These are phyloP conservation scores for Alternaria angustiovoidea DNA, from an alignment of 2,329 filamentous ascomycete genomes.

Conservation along the genomic window DNA sequence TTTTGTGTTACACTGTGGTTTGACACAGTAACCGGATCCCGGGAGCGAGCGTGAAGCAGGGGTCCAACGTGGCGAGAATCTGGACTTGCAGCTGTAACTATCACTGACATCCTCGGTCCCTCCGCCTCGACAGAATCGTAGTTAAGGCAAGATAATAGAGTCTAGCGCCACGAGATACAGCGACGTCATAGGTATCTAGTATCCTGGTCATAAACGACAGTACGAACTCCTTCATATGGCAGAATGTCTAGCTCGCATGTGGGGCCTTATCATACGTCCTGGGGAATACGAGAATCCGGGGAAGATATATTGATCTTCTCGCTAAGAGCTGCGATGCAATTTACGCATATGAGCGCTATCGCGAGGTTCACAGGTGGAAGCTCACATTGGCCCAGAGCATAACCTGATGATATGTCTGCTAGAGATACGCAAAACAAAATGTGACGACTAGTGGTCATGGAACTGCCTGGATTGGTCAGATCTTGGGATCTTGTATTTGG, in stretches of 20 bases:
- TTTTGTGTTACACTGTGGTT: neutral
- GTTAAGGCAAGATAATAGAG: neutral
- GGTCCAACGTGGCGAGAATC: neutral
- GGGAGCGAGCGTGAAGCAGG: neutral
- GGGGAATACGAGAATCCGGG: slow-evolving; percentile 17
- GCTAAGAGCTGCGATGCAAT: slow-evolving; percentile 21
- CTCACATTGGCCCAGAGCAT: slow-evolving; percentile 1
- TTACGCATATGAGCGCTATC: slow-evolving; percentile 22
- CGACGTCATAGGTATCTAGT: slow-evolving; percentile 5
- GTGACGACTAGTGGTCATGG: neutral
- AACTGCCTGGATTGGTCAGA: slow-evolving; percentile 7
- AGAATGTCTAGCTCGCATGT: slow-evolving; percentile 15
- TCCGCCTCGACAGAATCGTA: neutral
- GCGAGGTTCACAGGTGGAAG: neutral
- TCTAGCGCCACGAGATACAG: neutral
- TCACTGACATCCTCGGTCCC: neutral
- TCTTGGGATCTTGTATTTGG: neutral
- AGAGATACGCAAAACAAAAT: slow-evolving; percentile 6
- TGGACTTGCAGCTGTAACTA: neutral
- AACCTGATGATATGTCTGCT: slow-evolving; percentile 6
- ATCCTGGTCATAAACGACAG: neutral
- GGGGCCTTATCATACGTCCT: neutral
- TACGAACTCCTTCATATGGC: slow-evolving; percentile 26
- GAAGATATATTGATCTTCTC: slow-evolving; percentile 21
- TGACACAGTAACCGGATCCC: neutral